Evolutionary conservation across 108 stramenopile genomes (phyloP), one percentile per base, ranked within the genome.

Genomic region (Conticribra guillardii): DNA sequence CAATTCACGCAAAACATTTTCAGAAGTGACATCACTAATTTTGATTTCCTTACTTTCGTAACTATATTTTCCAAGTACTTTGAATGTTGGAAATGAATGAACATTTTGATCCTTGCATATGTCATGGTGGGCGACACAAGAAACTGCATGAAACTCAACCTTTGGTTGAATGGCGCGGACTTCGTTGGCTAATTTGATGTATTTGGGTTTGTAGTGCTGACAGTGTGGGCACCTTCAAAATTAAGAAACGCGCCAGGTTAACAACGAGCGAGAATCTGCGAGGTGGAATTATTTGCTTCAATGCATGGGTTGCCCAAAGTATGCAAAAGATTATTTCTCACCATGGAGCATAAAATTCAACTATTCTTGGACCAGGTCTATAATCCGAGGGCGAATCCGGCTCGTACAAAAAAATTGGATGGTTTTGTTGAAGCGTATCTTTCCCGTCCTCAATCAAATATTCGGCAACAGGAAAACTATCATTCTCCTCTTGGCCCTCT

Each of bases 61-160:
- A 11, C 82, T 73, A 26, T 83, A 83, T 50, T 64, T 82, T 32
- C 47, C 55, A 62, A 74, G 89, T 18, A 83, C 18, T 45, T 74
- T 76, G 3, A 91, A 27, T 7, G 64, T 73, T 11, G 90, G 89
- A 65, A 78, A 92, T 4, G 71, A 26, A 26, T 60, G 44, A 19
- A 91, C 53, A 50, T 75, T 64, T 67, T 80, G 67, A n/a, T 78
- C 73, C 16, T 67, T 67, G 71, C 94, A 95, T 9, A 92, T 23
- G 5, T 47, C n/a, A 31, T 44, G 47, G 56, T 89, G 82, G 15
- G 82, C 87, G 16, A 74, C 78, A 65, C 94, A 95, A 16, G 84
- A 82, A n/a, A 95, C 82, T 37, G 90, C 94, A 74, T 87, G 77
- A 18, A 95, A 74, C 30, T 76, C 53, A 18, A 93, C 60, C n/a